These are phyloP conservation scores for Lactarius vividus DNA, from an alignment of 768 basidiomycete species.

Conservation along the genomic window DNA sequence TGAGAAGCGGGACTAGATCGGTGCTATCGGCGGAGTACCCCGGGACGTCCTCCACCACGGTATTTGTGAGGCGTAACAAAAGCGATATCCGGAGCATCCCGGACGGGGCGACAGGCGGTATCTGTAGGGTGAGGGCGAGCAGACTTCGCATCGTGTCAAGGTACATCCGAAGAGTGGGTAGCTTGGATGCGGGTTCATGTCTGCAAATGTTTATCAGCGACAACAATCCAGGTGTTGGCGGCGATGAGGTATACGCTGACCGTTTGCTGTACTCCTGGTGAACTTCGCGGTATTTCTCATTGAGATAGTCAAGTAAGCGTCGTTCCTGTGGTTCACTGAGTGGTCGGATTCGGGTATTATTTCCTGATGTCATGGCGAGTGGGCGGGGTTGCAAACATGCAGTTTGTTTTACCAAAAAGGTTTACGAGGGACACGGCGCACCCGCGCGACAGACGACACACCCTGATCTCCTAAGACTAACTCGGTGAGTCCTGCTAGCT, in stretches of 20 bases:
- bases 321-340: constrained; percentile 50
- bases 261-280: constrained; percentile 75
- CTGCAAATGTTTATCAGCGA: neutral
- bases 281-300: constrained; percentile 60
- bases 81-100: constrained; percentile 61
- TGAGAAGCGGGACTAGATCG: constrained; percentile 52
- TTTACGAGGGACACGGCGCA: constrained; percentile 73
- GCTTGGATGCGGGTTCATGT: constrained; percentile 48
- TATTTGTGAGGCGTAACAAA: constrained; percentile 70
- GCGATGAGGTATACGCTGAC: too few species aligned
- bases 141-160: constrained; percentile 55
- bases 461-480: constrained; percentile 91
- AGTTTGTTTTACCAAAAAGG: constrained; percentile 48
- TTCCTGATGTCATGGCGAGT: neutral
- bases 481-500: constrained; percentile 83
- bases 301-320: constrained; percentile 60
- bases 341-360: constrained; percentile 5
- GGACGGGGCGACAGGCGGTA: constrained; percentile 72
- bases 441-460: constrained; percentile 79
- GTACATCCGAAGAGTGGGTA: constrained; percentile 59
- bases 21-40: constrained; percentile 54
- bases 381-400: neutral
- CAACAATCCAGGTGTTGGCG: too few species aligned
- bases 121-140: constrained; percentile 63
- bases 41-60: constrained; percentile 55